These are phyloP conservation scores for Spizellomyces punctatus DNA, from an alignment of 192 early-diverging fungal genomes.

Conservation along the genomic window DNA sequence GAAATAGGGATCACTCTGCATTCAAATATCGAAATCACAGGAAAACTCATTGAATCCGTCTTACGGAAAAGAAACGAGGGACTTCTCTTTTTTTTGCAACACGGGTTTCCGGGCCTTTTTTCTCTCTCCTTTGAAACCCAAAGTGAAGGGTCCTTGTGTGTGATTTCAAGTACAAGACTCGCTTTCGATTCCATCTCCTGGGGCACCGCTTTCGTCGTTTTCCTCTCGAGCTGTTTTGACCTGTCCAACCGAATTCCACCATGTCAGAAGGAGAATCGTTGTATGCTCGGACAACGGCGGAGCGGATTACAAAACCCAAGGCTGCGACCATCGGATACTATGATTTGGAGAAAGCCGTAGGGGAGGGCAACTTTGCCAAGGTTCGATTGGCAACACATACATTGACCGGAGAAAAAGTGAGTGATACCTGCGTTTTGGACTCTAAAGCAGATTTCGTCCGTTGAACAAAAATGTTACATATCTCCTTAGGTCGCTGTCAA, in stretches of 20 bases:
- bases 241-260: not conserved
- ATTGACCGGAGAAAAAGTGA: conserved; percentile 60
- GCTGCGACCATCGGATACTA: conserved; percentile 59
- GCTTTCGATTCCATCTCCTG: too few species aligned
- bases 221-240: too few species aligned
- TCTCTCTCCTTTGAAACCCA: too few species aligned
- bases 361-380: conserved; percentile 68
- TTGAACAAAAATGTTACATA: not conserved
- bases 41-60: too few species aligned
- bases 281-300: conserved; percentile 46
- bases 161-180: too few species aligned
- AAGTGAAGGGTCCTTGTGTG: too few species aligned
- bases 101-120: too few species aligned
- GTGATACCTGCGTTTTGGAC: conserved; percentile 2
- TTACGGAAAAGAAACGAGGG: too few species aligned
- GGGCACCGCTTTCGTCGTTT: too few species aligned
- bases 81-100: too few species aligned
- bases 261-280: conserved; percentile 28
- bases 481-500: conserved; percentile 58
- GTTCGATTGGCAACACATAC: conserved; percentile 60
- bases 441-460: not conserved
- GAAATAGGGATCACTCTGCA: too few species aligned
- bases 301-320: conserved; percentile 44
- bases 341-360: conserved; percentile 59
- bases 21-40: too few species aligned